These are phyloP conservation scores for Microthlaspi erraticum DNA, from an alignment of 345 rosid species.

Conservation along the genomic window DNA sequence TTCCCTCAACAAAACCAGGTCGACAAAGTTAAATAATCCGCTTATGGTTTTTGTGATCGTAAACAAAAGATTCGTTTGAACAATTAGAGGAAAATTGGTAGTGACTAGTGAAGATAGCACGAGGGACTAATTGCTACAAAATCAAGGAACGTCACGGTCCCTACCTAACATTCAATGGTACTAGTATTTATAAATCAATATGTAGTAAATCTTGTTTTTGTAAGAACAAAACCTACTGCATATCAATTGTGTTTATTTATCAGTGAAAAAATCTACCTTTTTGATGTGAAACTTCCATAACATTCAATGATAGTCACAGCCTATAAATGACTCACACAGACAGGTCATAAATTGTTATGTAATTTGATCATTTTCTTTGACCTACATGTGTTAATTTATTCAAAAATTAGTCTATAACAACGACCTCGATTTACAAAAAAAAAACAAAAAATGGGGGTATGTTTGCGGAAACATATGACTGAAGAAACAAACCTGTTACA, in stretches of 20 bases:
- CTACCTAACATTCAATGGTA: conserved; percentile 22
- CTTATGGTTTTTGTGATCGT: not conserved
- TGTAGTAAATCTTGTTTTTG: conserved; percentile 7
- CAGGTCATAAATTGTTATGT: not conserved
- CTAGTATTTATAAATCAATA: conserved; percentile 2
- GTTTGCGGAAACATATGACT: no score
- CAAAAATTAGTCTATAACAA: not conserved
- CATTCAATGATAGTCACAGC: conserved; percentile 27
- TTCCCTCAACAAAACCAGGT: not conserved
- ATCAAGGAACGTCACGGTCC: conserved; percentile 30
- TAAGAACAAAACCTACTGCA: conserved; percentile 18
- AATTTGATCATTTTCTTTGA: not conserved
- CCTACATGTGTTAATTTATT: not conserved
- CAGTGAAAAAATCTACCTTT: not conserved
- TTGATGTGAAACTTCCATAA: conserved; percentile 21
- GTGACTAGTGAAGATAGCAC: conserved; percentile 23
- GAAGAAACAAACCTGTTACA: no score
- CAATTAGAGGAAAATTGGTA: not conserved
- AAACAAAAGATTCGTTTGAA: not conserved
- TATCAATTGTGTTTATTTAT: conserved; percentile 21
- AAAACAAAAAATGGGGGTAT: not conserved
- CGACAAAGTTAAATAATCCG: not conserved
- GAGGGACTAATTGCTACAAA: conserved; percentile 13
- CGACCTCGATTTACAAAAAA: not conserved
- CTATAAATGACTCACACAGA: no score